Evolutionary conservation across 331 rosid species (phyloP).

Genomic region (Quercus tomentella): DNA sequence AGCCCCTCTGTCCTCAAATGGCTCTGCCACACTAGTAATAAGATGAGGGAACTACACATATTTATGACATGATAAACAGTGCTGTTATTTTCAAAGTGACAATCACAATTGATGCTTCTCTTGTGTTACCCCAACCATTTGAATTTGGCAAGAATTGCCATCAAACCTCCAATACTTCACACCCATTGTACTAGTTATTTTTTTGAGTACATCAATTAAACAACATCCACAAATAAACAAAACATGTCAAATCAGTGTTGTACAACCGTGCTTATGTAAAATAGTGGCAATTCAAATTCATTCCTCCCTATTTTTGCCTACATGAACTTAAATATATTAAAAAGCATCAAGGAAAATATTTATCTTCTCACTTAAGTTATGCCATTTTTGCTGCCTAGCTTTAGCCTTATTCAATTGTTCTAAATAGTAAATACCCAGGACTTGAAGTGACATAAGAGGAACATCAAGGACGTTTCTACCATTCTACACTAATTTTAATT

Average conservation of each 20-base stretch:
- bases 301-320: no score
- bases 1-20: no score
- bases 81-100: constrained; percentile 16
- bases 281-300: no score
- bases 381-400: no score
- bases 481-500: neutral
- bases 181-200: constrained; percentile 9
- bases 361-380: neutral
- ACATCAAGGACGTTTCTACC: neutral
- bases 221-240: no score
- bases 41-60: no score
- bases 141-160: constrained; percentile 27
- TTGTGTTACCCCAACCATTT: constrained; percentile 33
- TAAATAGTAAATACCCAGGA: neutral
- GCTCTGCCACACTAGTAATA: no score
- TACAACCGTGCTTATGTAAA: no score
- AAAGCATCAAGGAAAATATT: no score
- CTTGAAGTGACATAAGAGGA: neutral
- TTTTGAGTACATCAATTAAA: no score
- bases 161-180: constrained; percentile 37
- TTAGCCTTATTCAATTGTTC: neutral
- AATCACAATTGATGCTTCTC: constrained; percentile 24
- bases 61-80: neutral
- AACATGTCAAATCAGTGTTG: no score
- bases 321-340: no score